phyloP scores from a whole-genome alignment of 2,329 filamentous ascomycete species.

The Myriangium duriaei region DNA sequence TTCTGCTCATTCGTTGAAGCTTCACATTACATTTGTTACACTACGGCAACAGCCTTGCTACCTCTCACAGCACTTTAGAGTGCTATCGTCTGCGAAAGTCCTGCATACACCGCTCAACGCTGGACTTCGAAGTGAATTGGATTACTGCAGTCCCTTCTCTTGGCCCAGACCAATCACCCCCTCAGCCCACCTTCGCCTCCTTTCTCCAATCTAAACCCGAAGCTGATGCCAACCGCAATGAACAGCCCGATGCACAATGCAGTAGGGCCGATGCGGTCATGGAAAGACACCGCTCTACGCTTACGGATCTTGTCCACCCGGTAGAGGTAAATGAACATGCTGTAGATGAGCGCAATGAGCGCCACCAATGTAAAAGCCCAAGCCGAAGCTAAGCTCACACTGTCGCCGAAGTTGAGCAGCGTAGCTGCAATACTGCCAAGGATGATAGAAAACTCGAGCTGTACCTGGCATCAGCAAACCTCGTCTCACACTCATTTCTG shows the following conservation, averaged over 20 bases:
- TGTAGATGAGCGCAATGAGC: conserved; percentile 66
- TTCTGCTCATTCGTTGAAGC: no score
- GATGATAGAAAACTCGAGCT: conserved; percentile 94
- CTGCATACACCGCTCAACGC: no score
- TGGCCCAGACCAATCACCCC: conserved; percentile 13
- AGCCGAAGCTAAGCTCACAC: conserved; percentile 49
- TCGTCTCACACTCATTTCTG: no score
- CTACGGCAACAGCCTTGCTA: no score
- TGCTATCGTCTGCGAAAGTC: no score
- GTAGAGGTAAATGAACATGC: conserved; percentile 74
- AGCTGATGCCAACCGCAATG: conserved; percentile 62
- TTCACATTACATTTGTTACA: no score
- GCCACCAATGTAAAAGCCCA: conserved; percentile 69
- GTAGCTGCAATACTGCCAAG: conserved; percentile 78
- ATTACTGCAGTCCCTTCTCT: no score
- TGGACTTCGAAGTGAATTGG: no score
- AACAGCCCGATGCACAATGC: conserved; percentile 63
- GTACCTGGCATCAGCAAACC: conserved; percentile 5
- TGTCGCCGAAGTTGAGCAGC: conserved; percentile 65
- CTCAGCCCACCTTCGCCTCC: conserved; percentile 39
- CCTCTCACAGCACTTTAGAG: no score
- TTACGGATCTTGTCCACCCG: conserved; percentile 74
- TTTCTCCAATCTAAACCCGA: conserved; percentile 57
- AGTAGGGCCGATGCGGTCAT: conserved; percentile 78
- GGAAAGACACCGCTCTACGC: conserved; percentile 75